phyloP scores from a whole-genome alignment of 805 yeast genomes.

The Naumovozyma castellii region DNA sequence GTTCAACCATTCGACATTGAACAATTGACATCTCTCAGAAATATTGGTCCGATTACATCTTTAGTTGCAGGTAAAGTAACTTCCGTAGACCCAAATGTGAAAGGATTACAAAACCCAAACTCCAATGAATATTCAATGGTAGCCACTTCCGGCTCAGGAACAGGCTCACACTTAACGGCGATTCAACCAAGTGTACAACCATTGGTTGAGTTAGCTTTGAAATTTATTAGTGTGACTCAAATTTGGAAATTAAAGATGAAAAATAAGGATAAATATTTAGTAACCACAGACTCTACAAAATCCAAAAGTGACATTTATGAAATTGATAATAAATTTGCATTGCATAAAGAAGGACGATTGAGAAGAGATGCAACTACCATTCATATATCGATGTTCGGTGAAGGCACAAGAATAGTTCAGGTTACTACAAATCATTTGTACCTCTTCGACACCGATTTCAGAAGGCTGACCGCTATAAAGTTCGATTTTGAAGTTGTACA shows the following conservation, averaged over 20 bases:
- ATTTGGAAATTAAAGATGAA: conserved; percentile 57
- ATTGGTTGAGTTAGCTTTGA: conserved; percentile 52
- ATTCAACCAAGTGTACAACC: conserved; percentile 66
- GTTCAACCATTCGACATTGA: conserved; percentile 33
- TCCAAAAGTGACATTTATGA: conserved; percentile 61
- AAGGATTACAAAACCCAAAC: conserved; percentile 63
- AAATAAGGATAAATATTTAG: conserved; percentile 45
- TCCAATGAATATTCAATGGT: conserved; percentile 56
- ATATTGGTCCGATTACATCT: conserved; percentile 65
- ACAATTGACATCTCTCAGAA: conserved; percentile 44
- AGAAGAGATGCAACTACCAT: conserved; percentile 55
- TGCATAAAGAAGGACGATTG: conserved; percentile 53
- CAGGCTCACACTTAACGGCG: conserved; percentile 46
- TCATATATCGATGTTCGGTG: conserved; percentile 51
- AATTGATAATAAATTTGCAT: conserved; percentile 51
- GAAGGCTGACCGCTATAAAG: conserved; percentile 40
- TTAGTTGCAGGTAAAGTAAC: conserved; percentile 52
- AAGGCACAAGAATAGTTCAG: conserved; percentile 56
- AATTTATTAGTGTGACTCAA: conserved; percentile 61
- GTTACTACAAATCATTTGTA: conserved; percentile 58
- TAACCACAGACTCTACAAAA: conserved; percentile 61
- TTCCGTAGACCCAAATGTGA: conserved; percentile 43
- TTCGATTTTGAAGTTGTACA: conserved; percentile 55
- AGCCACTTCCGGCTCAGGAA: conserved; percentile 57
- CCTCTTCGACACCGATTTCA: conserved; percentile 54